Base-by-base conservation (phyloP, 495 filamentous ascomycete species). In the Gamarada debralockiae region DNA sequence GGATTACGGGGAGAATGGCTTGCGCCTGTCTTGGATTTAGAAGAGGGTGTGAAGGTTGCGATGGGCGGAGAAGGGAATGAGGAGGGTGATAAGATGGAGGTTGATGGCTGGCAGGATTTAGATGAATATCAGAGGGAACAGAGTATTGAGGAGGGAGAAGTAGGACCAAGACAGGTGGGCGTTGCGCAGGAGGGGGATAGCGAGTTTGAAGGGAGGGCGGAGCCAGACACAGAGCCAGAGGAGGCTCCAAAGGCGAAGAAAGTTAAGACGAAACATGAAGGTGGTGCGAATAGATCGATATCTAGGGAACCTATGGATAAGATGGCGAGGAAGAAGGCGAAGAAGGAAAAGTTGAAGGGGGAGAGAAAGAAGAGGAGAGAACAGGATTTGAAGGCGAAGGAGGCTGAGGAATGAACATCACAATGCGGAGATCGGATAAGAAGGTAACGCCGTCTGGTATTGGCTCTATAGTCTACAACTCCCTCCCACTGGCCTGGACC, bases 31-130 rank as follows among this genome's bases (percentile, higher is more conserved):
- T 41, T 57, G 34, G 56, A 58, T 2, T 33, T 53, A 5, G 47
- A 55, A 27, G 49, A 49, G 22, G 55, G 22, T 20, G 43, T 53
- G 20, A 50, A 52, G 20, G 52, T 47, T 23, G 60, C 47, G 24
- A 58, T 57, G 14, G 63, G 55, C 34, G 41, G 39, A 27, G 29
- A 51, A 24, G 42, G 43, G 21, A 52, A 31, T 12, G 37, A 15
- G 24, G 44, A 37, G 22, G 53, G 24, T 45, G 44, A 33, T 18
- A 33, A 49, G 22, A 37, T 31, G 21, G 56, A 49, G 8, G 60
- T 63, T 2, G 66, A 72, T 21, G 74, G 63, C 3, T 79, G 74
- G 76, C 70, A 81, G 67, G 74, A 81, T 67, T 65, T 68, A 46
- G 67, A 71, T 47, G 70, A 77, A 53, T 79, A 70, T 61, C 72